Conservation (phyloP, 345 rosid species). For the Populus deltoides region DNA sequence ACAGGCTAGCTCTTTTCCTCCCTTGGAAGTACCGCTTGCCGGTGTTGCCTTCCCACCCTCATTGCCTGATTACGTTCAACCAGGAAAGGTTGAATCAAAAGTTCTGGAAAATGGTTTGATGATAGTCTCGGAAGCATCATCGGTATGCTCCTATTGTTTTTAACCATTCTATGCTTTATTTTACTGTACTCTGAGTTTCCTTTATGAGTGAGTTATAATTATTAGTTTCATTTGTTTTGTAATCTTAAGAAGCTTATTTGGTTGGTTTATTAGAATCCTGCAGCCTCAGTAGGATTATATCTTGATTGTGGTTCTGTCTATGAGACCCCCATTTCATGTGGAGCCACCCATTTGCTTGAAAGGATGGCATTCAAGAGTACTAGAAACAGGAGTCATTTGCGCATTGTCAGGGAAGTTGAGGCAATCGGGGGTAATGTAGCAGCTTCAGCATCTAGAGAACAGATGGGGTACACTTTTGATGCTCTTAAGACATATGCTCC, state of each 20-base stretch:
- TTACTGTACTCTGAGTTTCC: not conserved
- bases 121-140: slow-evolving; percentile 65
- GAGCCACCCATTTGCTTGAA: slow-evolving; percentile 78
- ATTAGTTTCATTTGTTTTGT: not conserved
- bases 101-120: slow-evolving; percentile 72
- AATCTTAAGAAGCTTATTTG: slow-evolving; percentile 7
- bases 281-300: slow-evolving; percentile 79
- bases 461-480: slow-evolving; percentile 81
- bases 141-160: slow-evolving; percentile 30
- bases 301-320: slow-evolving; percentile 69
- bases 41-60: slow-evolving; percentile 56
- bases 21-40: slow-evolving; percentile 53
- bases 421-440: slow-evolving; percentile 77
- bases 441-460: slow-evolving; percentile 83
- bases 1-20: slow-evolving; percentile 39
- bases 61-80: slow-evolving; percentile 59
- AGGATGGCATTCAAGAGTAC: slow-evolving; percentile 89
- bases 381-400: slow-evolving; percentile 68
- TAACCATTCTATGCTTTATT: not conserved
- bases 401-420: slow-evolving; percentile 76
- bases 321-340: slow-evolving; percentile 60
- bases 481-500: slow-evolving; percentile 89
- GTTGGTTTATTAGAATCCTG: slow-evolving; percentile 53
- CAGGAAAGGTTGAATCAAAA: slow-evolving; percentile 51
- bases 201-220: not conserved